Base-by-base conservation (phyloP, 441 rosid species). In the Bocquillonia castaneifolia region DNA sequence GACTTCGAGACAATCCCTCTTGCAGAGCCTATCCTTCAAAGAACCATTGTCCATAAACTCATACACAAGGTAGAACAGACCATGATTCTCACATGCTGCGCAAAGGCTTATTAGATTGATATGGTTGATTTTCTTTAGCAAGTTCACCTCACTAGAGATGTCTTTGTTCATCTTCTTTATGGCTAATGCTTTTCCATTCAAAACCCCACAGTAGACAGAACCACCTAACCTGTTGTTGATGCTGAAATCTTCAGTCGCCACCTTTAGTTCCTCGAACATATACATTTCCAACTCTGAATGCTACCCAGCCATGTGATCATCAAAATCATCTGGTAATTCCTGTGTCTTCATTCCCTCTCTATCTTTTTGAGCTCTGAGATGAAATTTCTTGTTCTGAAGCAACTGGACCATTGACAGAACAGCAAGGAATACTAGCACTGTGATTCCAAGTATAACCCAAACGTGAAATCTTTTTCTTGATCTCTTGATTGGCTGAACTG, bases 41-140 rank as follows among this genome's bases (percentile, higher is more conserved):
- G 84, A 79, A 17, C 82, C 85, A n/a, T 77, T 71, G 20, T 76
- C 72, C 80, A 74, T 71, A 65, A 67, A 74, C 74, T 84, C 82
- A 68, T 72, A 80, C 42, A 82, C 72, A 20, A 84, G 82, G 74
- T 72, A 79, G 58, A 36, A 67, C 0, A 29, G 14, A 26, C 70
- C 70, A 5, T 42, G 42, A 56, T 68, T 55, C 67, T 76, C 70
- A 14, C 85, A 81, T 32, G 77, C 77, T 5, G 83, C 81, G 29
- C 5, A 23, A 29, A 82, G 80, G 53, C 57, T 63, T 40, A 82
- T 72, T 61, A 84, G 63, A 66, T 84, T 80, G 83, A 78, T 74
- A 66, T 84, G 88, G 66, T 78, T 84, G 64, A 76, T 67, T 57
- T 75, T 80, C 71, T 62, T 78, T 51, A 84, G 70, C 39, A 84